Conservation (phyloP, 768 basidiomycete species). For the Mycena belliarum region DNA sequence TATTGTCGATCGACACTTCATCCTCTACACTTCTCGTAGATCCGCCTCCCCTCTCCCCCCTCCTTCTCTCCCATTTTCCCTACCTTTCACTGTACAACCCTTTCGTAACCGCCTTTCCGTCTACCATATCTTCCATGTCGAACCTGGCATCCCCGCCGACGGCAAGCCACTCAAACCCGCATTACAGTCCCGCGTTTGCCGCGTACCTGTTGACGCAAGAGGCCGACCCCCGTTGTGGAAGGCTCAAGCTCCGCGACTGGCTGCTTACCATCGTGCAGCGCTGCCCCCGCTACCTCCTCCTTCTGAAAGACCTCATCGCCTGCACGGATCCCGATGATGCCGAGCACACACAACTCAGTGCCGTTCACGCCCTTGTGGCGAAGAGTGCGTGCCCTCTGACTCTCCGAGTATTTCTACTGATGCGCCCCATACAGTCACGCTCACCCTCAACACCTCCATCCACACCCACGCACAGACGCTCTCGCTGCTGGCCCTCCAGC, state of each 20-base stretch:
- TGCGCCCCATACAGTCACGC: slow-evolving; percentile 63
- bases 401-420: not conserved
- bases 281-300: slow-evolving; percentile 82
- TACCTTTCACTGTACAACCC: slow-evolving; percentile 87
- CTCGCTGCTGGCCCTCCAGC: slow-evolving; percentile 74
- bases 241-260: slow-evolving; percentile 81
- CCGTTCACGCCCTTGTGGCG: slow-evolving; percentile 65
- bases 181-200: slow-evolving; percentile 57
- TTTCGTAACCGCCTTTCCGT: slow-evolving; percentile 78
- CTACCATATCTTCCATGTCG: slow-evolving; percentile 58
- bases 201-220: slow-evolving; percentile 67
- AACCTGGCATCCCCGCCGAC: slow-evolving; percentile 51
- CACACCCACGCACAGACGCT: slow-evolving; percentile 78
- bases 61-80: slow-evolving; percentile 81
- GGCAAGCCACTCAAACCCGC: slow-evolving; percentile 36
- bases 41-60: slow-evolving; percentile 46
- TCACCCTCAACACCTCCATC: slow-evolving; percentile 76
- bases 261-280: slow-evolving; percentile 85
- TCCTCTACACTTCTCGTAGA: slow-evolving; percentile 16
- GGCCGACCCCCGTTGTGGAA: slow-evolving; percentile 67
- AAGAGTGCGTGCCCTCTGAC: slow-evolving; percentile 57
- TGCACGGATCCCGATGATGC: slow-evolving; percentile 64
- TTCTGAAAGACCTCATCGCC: slow-evolving; percentile 79
- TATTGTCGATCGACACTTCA: slow-evolving; percentile 33
- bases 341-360: slow-evolving; percentile 64